These are phyloP conservation scores for Naganishia albida DNA, from an alignment of 1,284 basidiomycete genomes.

Conservation along the genomic window DNA sequence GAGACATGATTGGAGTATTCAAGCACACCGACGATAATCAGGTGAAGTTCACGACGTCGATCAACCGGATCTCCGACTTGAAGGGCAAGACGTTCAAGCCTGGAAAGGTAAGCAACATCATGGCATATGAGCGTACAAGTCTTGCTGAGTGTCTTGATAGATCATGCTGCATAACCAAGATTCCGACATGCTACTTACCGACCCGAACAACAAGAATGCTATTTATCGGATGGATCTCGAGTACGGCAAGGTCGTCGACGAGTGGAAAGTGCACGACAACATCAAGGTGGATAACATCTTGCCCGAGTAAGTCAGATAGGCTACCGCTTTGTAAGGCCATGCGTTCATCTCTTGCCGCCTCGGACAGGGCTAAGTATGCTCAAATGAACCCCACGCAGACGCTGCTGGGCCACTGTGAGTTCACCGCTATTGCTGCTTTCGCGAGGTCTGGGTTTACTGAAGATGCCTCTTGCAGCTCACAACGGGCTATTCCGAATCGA, in stretches of 20 bases:
- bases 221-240: slow-evolving; percentile 92
- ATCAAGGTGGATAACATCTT: slow-evolving; percentile 84
- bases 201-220: slow-evolving; percentile 78
- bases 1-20: slow-evolving; percentile 97
- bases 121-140: slow-evolving; percentile 2
- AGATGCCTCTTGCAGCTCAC: slow-evolving; percentile 64
- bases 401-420: slow-evolving; percentile 68
- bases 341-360: not conserved
- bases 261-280: slow-evolving; percentile 94
- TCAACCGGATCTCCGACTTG: slow-evolving; percentile 77
- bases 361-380: slow-evolving; percentile 75
- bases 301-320: slow-evolving; percentile 61
- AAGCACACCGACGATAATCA: slow-evolving; percentile 74
- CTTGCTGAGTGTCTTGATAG: slow-evolving; percentile 53
- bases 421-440: not conserved
- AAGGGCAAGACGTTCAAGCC: slow-evolving; percentile 85
- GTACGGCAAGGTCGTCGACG: slow-evolving; percentile 94
- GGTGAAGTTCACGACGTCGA: slow-evolving; percentile 85
- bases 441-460: not conserved
- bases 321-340: slow-evolving; percentile 6
- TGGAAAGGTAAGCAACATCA: slow-evolving; percentile 64
- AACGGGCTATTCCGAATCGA: slow-evolving; percentile 98
- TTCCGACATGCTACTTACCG: slow-evolving; percentile 90
- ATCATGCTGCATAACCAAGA: slow-evolving; percentile 99
- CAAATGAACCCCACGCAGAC: slow-evolving; percentile 92